phyloP scores from a whole-genome alignment of 139 green algal genomes.

The Chlorella sp. region DNA sequence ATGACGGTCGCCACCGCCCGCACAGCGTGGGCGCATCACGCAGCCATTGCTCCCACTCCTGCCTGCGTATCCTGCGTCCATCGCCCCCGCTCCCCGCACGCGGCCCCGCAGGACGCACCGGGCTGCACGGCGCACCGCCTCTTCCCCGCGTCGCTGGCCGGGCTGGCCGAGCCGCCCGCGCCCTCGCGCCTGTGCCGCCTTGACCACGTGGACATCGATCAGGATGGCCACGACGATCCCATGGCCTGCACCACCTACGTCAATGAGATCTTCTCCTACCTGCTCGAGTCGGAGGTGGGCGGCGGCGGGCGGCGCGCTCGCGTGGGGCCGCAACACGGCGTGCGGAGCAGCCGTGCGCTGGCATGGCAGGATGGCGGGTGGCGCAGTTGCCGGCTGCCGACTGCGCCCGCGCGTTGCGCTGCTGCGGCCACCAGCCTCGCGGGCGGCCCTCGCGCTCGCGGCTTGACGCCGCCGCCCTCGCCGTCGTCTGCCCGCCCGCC shows the following conservation, averaged over 20 bases:
- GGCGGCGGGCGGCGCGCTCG: not conserved
- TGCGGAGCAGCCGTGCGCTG: not conserved
- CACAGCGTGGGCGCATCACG: too few relatives aligned
- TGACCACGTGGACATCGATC: slow-evolving; percentile 69
- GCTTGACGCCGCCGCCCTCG: not conserved
- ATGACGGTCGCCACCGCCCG: not conserved
- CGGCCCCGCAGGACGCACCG: not conserved
- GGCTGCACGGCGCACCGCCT: not conserved
- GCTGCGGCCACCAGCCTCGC: not conserved
- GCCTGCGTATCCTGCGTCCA: not conserved
- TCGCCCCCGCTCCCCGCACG: not conserved
- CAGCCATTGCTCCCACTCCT: not conserved
- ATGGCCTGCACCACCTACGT: slow-evolving; percentile 80
- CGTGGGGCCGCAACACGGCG: not conserved
- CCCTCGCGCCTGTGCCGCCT: slow-evolving; percentile 1
- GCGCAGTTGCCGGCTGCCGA: too few relatives aligned
- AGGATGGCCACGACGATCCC: slow-evolving; percentile 63
- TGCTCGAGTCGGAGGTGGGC: slow-evolving; percentile 46
- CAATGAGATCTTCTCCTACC: slow-evolving; percentile 72
- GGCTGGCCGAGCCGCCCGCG: not conserved
- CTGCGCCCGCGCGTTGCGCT: too few relatives aligned
- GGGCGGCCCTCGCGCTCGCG: not conserved
- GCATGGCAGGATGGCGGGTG: not conserved
- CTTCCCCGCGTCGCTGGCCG: not conserved
- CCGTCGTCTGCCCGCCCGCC: not conserved